Evolutionary conservation across 2,329 filamentous ascomycete species (phyloP).

Genomic region (Pseudogymnoascus sp.): DNA sequence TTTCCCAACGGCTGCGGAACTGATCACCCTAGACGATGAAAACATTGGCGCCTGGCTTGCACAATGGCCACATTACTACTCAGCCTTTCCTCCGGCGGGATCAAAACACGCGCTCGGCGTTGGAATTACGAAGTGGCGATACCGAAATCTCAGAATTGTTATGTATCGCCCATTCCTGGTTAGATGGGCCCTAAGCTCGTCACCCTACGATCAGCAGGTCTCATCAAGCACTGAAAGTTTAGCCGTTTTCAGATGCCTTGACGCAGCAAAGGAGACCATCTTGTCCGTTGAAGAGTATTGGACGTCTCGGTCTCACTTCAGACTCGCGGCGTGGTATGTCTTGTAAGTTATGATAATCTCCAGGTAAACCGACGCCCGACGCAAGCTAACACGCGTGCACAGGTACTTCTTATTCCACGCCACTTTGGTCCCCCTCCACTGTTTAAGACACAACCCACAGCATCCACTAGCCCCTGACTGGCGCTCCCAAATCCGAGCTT

Average conservation of each 20-base stretch:
- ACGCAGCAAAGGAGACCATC: conserved; percentile 13
- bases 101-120: conserved; percentile 11
- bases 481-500: conserved; percentile 12
- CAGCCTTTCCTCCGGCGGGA: conserved; percentile 5
- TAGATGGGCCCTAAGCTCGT: conserved; percentile 10
- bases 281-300: conserved; percentile 12
- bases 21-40: conserved; percentile 11
- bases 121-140: conserved; percentile 15
- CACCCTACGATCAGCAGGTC: not conserved
- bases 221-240: not conserved
- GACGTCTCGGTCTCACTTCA: conserved; percentile 10
- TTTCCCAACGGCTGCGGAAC: conserved; percentile 9
- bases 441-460: conserved; percentile 10
- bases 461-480: conserved; percentile 11
- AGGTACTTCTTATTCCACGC: conserved; percentile 12
- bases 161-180: conserved; percentile 17
- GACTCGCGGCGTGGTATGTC: conserved; percentile 15
- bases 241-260: conserved; percentile 11
- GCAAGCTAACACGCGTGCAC: not conserved
- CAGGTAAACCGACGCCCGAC: not conserved
- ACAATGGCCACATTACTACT: conserved; percentile 12
- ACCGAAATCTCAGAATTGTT: conserved; percentile 16
- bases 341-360: conserved; percentile 12
- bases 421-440: conserved; percentile 9
- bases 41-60: conserved; percentile 13